Conservation (phyloP, 768 basidiomycete genomes). For the Mrakia frigida region DNA sequence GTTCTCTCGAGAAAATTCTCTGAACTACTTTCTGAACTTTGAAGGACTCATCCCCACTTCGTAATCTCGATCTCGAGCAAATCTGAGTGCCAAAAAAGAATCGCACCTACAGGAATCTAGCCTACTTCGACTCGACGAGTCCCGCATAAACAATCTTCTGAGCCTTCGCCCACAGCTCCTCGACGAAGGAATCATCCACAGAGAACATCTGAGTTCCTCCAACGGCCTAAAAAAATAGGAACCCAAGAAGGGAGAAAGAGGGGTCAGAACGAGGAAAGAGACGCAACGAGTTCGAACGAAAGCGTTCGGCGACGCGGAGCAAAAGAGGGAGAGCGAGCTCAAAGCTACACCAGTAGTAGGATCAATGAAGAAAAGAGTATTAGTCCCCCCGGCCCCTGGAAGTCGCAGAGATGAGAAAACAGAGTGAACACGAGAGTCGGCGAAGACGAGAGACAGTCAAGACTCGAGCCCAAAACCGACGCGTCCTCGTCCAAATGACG, state of each 20-base stretch:
- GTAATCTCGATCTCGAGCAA: too few relatives aligned
- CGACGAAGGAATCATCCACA: neutral
- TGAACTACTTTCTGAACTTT: too few relatives aligned
- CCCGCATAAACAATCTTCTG: slow-evolving; percentile 6
- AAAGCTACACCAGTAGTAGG: neutral
- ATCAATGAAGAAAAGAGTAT: slow-evolving; percentile 14
- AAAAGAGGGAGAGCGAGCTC: neutral
- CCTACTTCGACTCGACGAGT: neutral
- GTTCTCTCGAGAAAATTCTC: too few relatives aligned
- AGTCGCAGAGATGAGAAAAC: neutral
- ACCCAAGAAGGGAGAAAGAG: too few relatives aligned
- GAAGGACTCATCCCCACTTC: too few relatives aligned
- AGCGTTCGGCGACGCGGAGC: too few relatives aligned
- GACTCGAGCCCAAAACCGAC: too few relatives aligned
- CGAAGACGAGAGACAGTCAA: neutral
- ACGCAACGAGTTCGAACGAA: neutral
- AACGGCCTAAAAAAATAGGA: neutral
- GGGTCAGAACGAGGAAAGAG: neutral
- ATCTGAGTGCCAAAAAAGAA: too few relatives aligned
- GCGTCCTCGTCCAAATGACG: neutral
- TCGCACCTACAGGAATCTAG: too few relatives aligned
- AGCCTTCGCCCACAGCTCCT: neutral
- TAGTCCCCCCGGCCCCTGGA: neutral
- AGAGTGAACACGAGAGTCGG: too few relatives aligned
- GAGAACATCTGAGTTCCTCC: slow-evolving; percentile 4